Percentiles rank a stretch among this genome's conserved stretches.
phyloP scores from a whole-genome alignment of 495 filamentous ascomycete species.

The Cryomyces minteri region DNA sequence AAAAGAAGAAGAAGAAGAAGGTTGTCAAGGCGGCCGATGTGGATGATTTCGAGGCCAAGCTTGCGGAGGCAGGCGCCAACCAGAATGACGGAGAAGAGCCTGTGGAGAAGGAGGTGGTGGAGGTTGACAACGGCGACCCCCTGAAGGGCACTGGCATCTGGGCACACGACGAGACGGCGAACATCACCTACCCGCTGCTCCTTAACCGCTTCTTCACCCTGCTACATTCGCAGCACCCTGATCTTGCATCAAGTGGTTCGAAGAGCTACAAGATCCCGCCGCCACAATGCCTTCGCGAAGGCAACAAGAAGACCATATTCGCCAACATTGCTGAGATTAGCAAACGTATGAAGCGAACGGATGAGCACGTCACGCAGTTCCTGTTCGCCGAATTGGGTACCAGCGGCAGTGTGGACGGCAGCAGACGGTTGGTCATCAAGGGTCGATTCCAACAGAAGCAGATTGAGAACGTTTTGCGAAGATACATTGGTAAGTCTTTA shows the following conservation, averaged over 20 bases:
- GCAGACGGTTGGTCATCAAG: constrained; percentile 88
- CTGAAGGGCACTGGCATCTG: constrained; percentile 88
- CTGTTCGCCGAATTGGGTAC: constrained; percentile 97
- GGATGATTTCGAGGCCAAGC: constrained; percentile 60
- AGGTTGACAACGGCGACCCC: constrained; percentile 42
- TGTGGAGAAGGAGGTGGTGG: constrained; percentile 30
- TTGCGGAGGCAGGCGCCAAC: constrained; percentile 53
- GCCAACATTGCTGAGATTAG: constrained; percentile 90
- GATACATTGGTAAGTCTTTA: constrained; percentile 67
- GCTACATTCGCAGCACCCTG: constrained; percentile 82
- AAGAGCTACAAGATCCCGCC: constrained; percentile 98
- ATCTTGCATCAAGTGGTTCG: constrained; percentile 68
- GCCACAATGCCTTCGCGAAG: constrained; percentile 97
- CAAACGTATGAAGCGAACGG: constrained; percentile 89
- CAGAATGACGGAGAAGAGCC: constrained; percentile 25
- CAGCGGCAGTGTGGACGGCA: constrained; percentile 82
- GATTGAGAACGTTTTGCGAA: constrained; percentile 83
- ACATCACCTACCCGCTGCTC: constrained; percentile 69
- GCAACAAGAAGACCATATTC: constrained; percentile 99
- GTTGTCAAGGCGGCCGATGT: constrained; percentile 42
- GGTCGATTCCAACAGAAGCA: constrained; percentile 98
- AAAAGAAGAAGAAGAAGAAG: constrained; percentile 98
- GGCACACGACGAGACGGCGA: constrained; percentile 55
- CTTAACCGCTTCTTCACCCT: constrained; percentile 83
- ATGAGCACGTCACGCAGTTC: constrained; percentile 94